These are phyloP conservation scores for Polychytrium aggregatum DNA, from an alignment of 192 early-diverging fungal species.

Conservation along the genomic window DNA sequence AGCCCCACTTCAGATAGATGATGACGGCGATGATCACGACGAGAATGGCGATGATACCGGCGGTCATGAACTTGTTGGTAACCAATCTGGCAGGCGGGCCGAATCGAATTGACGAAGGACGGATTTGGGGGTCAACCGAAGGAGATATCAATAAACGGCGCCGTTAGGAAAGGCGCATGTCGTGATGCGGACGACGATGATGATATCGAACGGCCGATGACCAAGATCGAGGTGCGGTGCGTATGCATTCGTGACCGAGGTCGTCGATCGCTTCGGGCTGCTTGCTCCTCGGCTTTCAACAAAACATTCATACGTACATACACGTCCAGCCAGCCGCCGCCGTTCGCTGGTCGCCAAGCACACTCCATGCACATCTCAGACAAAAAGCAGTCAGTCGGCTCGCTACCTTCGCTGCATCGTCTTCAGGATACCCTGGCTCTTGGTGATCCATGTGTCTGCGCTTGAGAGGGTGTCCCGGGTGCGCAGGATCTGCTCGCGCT, in stretches of 20 bases:
- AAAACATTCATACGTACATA: background rate
- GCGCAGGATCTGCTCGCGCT: constrained; percentile 81
- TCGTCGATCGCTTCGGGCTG: background rate
- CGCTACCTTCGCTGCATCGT: constrained; percentile 64
- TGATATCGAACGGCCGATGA: constrained; percentile 29
- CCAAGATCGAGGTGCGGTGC: too few species aligned
- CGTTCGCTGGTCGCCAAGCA: background rate
- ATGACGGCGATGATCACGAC: constrained; percentile 74
- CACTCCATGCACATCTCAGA: constrained; percentile 37
- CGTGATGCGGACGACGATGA: background rate
- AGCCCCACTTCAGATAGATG: constrained; percentile 62
- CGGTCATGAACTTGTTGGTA: constrained; percentile 79
- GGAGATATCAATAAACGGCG: background rate
- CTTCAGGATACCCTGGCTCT: constrained; percentile 37
- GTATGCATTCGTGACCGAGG: background rate
- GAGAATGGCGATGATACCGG: constrained; percentile 70
- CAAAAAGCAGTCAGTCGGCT: too few species aligned
- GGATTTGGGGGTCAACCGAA: background rate
- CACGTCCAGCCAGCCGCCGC: background rate
- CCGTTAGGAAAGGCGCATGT: background rate
- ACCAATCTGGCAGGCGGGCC: constrained; percentile 46
- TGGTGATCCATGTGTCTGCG: constrained; percentile 42
- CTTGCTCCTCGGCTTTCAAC: background rate
- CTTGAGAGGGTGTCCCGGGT: constrained; percentile 68
- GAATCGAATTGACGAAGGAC: background rate